Conservation (phyloP, 2,329 filamentous ascomycete genomes). For the Golovinomyces cichoracearum region DNA sequence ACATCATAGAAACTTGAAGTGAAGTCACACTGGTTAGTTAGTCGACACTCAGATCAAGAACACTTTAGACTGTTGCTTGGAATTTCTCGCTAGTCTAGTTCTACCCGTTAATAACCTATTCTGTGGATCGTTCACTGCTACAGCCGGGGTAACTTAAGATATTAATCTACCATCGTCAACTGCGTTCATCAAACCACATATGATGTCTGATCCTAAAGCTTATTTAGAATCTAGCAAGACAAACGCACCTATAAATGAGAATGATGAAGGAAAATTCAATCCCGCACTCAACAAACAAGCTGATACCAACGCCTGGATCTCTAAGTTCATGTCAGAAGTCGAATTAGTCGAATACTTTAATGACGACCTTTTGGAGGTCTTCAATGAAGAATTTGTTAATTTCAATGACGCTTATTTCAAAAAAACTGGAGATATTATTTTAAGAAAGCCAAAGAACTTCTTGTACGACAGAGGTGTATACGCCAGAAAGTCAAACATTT, state of each 20-base stretch:
- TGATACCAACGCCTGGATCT: background rate
- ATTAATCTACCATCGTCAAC: too few relatives aligned
- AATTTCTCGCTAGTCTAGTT: background rate
- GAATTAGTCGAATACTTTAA: background rate
- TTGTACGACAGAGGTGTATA: background rate
- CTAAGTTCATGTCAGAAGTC: background rate
- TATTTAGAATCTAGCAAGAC: background rate
- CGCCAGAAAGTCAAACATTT: background rate
- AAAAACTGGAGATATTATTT: background rate
- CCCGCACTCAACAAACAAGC: background rate
- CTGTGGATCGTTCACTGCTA: background rate
- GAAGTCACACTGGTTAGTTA: conserved; percentile 1
- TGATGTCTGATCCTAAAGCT: background rate
- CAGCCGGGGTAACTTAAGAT: background rate
- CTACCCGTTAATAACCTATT: background rate
- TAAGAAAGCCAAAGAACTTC: background rate
- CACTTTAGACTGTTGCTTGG: background rate
- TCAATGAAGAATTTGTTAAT: background rate
- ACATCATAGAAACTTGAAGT: too few relatives aligned
- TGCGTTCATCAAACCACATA: background rate
- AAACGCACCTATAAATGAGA: background rate
- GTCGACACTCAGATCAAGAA: background rate
- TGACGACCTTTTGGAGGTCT: background rate
- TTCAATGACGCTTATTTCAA: background rate
- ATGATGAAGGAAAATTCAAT: background rate